These are phyloP conservation scores for Pichia sp. DNA, from an alignment of 1,139 yeast species.

Conservation along the genomic window DNA sequence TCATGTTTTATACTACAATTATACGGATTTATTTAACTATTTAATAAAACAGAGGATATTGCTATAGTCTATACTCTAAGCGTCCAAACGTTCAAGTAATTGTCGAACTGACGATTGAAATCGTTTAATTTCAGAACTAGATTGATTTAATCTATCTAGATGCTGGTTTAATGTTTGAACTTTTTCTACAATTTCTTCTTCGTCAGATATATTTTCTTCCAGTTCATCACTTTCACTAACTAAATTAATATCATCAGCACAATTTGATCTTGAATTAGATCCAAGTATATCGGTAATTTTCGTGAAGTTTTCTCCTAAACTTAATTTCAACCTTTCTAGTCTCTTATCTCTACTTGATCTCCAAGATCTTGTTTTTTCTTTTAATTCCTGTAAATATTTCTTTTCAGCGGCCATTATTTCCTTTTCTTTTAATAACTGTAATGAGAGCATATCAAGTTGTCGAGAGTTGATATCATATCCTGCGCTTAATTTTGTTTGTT, in stretches of 20 bases:
- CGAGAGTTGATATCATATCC: conserved; percentile 23
- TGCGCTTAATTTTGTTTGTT: conserved; percentile 19
- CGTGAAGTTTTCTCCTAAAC: conserved; percentile 3
- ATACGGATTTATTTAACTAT: too few species aligned
- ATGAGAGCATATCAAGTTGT: conserved; percentile 22
- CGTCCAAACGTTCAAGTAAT: conserved; percentile 3
- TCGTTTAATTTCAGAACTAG: neutral
- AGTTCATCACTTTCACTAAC: conserved; percentile 1
- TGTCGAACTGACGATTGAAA: conserved; percentile 5
- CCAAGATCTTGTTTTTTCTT: conserved; percentile 14
- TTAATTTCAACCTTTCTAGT: conserved; percentile 5
- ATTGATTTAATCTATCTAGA: neutral
- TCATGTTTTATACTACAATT: too few species aligned
- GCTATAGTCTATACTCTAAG: too few species aligned
- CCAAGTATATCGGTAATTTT: conserved; percentile 5
- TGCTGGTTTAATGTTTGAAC: neutral
- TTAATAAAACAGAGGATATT: too few species aligned
- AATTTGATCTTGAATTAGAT: conserved; percentile 6
- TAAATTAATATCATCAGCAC: conserved; percentile 11
- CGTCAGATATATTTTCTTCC: neutral
- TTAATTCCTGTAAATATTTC: conserved; percentile 19
- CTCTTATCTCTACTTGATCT: conserved; percentile 11
- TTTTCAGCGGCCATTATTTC: conserved; percentile 17
- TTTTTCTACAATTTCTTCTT: neutral
- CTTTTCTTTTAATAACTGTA: conserved; percentile 20